Percentiles rank a stretch among this genome's conserved stretches.
Evolutionary conservation across 768 basidiomycete genomes (phyloP).

Genomic region (Boletus barrowsii): DNA sequence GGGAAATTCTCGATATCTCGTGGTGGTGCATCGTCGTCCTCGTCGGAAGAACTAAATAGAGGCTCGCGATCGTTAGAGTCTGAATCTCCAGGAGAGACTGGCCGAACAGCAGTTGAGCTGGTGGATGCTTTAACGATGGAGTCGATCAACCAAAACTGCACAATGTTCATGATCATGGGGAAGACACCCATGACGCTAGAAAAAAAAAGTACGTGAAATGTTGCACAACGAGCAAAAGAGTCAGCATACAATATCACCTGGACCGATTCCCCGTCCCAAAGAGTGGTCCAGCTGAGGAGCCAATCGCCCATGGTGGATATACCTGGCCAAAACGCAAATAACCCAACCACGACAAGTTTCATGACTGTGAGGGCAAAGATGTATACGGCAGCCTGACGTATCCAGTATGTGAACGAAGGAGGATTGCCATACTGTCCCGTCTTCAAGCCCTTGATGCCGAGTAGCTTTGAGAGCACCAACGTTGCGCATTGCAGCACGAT

Average conservation of each 20-base stretch:
- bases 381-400: constrained; percentile 77
- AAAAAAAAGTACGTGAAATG: constrained; percentile 8
- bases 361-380: constrained; percentile 76
- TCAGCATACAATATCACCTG: constrained; percentile 78
- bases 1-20: constrained; percentile 49
- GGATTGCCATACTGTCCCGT: constrained; percentile 89
- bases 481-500: constrained; percentile 63
- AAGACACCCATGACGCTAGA: constrained; percentile 85
- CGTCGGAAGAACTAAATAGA: constrained; percentile 58
- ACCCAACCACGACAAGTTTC: constrained; percentile 84
- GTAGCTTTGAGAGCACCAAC: constrained; percentile 57
- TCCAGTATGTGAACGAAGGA: constrained; percentile 70
- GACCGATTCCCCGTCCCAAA: constrained; percentile 57
- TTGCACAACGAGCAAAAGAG: neutral
- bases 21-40: constrained; percentile 39
- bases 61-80: constrained; percentile 55
- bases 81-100: constrained; percentile 37
- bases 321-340: constrained; percentile 69
- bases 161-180: constrained; percentile 82
- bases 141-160: constrained; percentile 96
- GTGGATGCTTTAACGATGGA: constrained; percentile 80
- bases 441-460: constrained; percentile 72
- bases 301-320: constrained; percentile 80
- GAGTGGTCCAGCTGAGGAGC: constrained; percentile 75
- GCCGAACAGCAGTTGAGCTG: constrained; percentile 36